These are phyloP conservation scores for Irpex sp. DNA, from an alignment of 1,284 basidiomycete genomes.

Conservation along the genomic window DNA sequence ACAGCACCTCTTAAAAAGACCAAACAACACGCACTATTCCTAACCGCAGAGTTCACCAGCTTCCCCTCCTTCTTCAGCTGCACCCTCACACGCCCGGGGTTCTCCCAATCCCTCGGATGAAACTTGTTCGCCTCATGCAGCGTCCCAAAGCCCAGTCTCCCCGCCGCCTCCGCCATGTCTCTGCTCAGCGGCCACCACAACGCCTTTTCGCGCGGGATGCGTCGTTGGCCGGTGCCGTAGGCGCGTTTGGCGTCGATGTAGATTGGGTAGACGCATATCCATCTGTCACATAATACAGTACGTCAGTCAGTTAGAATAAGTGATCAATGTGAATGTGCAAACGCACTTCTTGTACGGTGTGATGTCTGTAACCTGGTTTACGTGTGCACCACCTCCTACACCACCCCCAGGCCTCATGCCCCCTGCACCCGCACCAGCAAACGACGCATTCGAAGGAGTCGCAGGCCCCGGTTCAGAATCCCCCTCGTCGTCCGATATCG, in stretches of 20 bases:
- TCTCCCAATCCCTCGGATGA: constrained; percentile 96
- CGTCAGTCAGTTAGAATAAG: not conserved
- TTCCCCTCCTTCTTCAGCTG: constrained; percentile 84
- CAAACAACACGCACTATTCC: constrained; percentile 63
- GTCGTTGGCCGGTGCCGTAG: constrained; percentile 77
- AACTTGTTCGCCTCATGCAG: constrained; percentile 87
- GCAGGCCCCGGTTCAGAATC: constrained; percentile 52
- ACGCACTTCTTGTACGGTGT: constrained; percentile 77
- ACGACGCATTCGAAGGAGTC: constrained; percentile 41
- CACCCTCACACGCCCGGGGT: constrained; percentile 90
- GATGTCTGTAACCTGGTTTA: constrained; percentile 56
- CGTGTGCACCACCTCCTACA: constrained; percentile 5
- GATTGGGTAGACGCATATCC: constrained; percentile 94
- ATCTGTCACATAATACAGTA: constrained; percentile 45
- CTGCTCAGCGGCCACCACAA: constrained; percentile 95
- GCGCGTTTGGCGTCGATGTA: constrained; percentile 96
- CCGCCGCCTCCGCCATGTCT: constrained; percentile 85
- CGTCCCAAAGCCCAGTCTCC: constrained; percentile 71
- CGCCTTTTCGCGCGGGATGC: constrained; percentile 75
- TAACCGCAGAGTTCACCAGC: constrained; percentile 68
- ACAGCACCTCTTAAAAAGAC: not conserved
- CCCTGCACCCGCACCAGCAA: constrained; percentile 13
- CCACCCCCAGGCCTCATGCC: constrained; percentile 1
- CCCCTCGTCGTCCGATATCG: constrained; percentile 46
- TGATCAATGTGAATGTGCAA: not conserved